These are phyloP conservation scores for Fraxinus ornus DNA, from an alignment of 305 asterid species.

Conservation along the genomic window DNA sequence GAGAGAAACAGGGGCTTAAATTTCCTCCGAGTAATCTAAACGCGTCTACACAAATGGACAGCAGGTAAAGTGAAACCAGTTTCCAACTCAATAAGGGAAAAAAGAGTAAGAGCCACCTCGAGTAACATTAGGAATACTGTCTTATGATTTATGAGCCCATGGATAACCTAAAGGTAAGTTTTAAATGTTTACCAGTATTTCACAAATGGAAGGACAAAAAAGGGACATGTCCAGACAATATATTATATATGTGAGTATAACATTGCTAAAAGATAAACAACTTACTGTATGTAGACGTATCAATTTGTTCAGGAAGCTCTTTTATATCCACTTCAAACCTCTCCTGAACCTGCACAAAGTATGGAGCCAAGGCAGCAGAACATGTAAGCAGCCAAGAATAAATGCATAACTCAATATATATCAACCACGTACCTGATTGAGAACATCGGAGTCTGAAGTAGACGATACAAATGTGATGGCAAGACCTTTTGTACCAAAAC, in stretches of 20 bases:
- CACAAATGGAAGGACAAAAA: neutral
- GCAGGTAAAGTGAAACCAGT: neutral
- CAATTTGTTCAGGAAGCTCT: conserved; percentile 59
- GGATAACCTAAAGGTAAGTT: neutral
- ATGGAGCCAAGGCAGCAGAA: conserved; percentile 13
- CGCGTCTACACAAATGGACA: neutral
- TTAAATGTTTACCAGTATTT: neutral
- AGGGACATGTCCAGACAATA: neutral
- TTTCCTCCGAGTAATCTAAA: neutral
- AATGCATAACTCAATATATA: neutral
- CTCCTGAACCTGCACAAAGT: conserved; percentile 41
- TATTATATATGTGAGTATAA: neutral
- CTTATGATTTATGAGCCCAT: neutral
- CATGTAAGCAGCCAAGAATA: neutral
- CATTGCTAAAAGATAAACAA: neutral
- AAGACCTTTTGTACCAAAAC: conserved; percentile 89
- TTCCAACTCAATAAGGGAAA: neutral
- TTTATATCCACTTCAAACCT: conserved; percentile 55
- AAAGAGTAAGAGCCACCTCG: neutral
- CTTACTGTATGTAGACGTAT: conserved; percentile 54
- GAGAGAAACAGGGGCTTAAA: neutral
- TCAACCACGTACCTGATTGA: conserved; percentile 57
- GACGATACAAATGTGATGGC: conserved; percentile 84
- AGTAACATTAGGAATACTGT: neutral
- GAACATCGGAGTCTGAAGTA: conserved; percentile 88